Conservation (phyloP, 2,329 filamentous ascomycete species). For the Hymenoscyphus salicellus region DNA sequence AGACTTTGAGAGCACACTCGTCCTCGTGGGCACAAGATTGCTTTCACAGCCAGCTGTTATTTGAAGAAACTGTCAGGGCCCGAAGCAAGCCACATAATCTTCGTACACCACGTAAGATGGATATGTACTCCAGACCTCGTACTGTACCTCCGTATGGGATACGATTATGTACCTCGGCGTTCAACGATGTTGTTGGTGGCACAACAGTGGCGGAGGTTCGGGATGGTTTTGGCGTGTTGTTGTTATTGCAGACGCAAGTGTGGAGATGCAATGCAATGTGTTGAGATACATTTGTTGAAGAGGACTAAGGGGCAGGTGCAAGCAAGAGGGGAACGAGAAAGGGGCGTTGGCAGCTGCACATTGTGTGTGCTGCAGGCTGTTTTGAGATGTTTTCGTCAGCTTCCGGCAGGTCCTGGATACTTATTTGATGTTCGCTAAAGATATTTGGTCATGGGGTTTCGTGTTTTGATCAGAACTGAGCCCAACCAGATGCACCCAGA, state of each 20-base stretch:
- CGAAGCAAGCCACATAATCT: constrained; percentile 7
- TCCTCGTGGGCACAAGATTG: not conserved
- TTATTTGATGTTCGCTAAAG: not conserved
- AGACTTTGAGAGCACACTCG: not conserved
- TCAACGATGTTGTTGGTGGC: not conserved
- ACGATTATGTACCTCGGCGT: constrained; percentile 1
- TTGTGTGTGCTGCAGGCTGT: not conserved
- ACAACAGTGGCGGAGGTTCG: not conserved
- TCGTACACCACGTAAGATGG: not conserved
- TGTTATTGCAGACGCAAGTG: not conserved
- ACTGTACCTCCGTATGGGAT: not conserved
- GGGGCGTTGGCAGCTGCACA: not conserved
- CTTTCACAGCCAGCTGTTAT: not conserved
- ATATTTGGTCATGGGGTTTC: not conserved
- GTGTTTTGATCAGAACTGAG: not conserved
- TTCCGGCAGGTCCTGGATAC: not conserved
- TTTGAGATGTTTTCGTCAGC: constrained; percentile 2
- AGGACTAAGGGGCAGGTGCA: not conserved
- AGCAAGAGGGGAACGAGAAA: not conserved
- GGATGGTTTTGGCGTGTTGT: not conserved
- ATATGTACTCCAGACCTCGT: not conserved
- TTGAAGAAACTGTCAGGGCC: not conserved
- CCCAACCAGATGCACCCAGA: not conserved
- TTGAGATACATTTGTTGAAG: not conserved
- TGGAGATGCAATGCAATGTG: constrained; percentile 1